Evolutionary conservation across 345 rosid species (phyloP), one percentile per base, ranked within the genome.

Genomic region (Excoecaria cochinchinensis): DNA sequence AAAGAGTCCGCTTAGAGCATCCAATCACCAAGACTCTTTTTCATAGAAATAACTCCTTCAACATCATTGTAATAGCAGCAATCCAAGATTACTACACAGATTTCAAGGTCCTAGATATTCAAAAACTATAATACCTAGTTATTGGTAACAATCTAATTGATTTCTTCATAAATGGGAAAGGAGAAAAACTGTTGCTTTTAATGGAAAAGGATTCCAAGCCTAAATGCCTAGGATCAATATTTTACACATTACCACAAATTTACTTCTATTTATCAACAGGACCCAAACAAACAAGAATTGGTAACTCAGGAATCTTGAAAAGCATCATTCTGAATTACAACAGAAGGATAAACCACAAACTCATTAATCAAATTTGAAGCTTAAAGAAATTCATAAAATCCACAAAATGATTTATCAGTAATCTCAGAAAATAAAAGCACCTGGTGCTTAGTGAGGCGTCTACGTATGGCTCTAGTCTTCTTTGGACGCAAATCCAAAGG

Each of bases 401-500:
- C 69, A 64, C 40, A 17, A n/a, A 64, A 15, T 39, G 17, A 8
- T 16, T 10, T 2, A 61, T 14, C 6, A 24, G 1, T 47, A 22
- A 48, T 36, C 40, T 52, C 9, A 11, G n/a, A 24, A 22, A 48
- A 21, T 31, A 31, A 72, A 22, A 68, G 12, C 25, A 76, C 83
- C 77, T 73, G 83, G 17, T 80, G 83, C 55, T 76, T 76, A 8
- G 80, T 76, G 3, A 81, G 83, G 39, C 78, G 74, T 15, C 78
- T 73, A 38, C 75, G 77, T 22, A 81, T 81, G 24, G 83, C 80
- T 13, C 80, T 21, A 17, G 83, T 72, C 62, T 76, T 80, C 74
- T 72, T 76, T 64, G 77, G 80, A 68, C 78, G 83, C 17, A 80
- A 65, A 69, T 73, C 80, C 4, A 80, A 74, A 40, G 83, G 83